Conservation (phyloP, 768 basidiomycete genomes). For the Coprinopsis marcescibilis region DNA sequence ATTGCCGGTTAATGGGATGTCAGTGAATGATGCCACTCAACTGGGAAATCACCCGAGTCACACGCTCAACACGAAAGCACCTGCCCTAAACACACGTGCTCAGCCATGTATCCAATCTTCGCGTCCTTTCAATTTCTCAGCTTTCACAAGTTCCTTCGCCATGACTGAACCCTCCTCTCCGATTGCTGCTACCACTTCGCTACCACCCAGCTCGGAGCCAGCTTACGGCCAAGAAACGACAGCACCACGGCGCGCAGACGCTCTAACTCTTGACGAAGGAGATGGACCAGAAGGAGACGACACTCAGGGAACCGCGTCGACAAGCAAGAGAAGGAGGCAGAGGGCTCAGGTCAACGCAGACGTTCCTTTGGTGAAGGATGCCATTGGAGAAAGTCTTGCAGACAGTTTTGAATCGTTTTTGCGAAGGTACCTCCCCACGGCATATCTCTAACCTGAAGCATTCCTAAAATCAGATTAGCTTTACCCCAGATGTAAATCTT, state of each 20-base stretch:
- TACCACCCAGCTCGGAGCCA: constrained; percentile 45
- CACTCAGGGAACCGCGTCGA: constrained; percentile 27
- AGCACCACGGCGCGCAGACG: constrained; percentile 35
- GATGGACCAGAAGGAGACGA: constrained; percentile 41
- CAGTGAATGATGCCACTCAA: constrained; percentile 2
- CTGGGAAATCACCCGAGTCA: constrained; percentile 15
- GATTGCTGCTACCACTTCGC: constrained; percentile 43
- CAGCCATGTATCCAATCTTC: constrained; percentile 25
- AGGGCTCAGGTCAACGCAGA: constrained; percentile 53
- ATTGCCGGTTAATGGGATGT: background rate
- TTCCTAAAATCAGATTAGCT: constrained; percentile 43
- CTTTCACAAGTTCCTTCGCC: constrained; percentile 11
- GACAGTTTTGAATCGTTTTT: constrained; percentile 90
- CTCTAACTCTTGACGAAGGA: constrained; percentile 49
- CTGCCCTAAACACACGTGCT: constrained; percentile 29
- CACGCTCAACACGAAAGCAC: constrained; percentile 32
- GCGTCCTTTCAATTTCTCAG: constrained; percentile 20
- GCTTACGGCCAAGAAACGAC: constrained; percentile 27
- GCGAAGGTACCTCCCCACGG: constrained; percentile 60
- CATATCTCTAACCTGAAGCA: constrained; percentile 1
- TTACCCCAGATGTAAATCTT: constrained; percentile 73
- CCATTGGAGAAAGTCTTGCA: constrained; percentile 91
- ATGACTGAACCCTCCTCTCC: constrained; percentile 68
- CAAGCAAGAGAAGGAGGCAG: constrained; percentile 39
- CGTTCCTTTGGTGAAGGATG: constrained; percentile 85